phyloP scores from a whole-genome alignment of 2,329 filamentous ascomycete genomes.

The Claviceps sorghi region DNA sequence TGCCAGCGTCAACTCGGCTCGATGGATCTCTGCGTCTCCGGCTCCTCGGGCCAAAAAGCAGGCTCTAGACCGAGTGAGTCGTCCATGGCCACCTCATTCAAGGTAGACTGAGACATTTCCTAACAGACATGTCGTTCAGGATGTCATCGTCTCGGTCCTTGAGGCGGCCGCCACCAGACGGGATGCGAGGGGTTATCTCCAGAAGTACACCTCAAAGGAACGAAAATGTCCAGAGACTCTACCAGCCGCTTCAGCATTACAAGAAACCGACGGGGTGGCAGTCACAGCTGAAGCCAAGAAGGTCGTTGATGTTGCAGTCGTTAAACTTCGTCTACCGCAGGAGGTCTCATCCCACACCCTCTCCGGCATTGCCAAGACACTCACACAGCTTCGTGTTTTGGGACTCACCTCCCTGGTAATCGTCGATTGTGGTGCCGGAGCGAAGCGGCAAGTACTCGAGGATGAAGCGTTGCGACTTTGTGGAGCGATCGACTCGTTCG shows the following conservation, averaged over 20 bases:
- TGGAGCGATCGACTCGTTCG: conserved; percentile 57
- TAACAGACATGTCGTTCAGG: conserved; percentile 31
- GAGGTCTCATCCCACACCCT: conserved; percentile 53
- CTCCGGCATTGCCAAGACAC: conserved; percentile 63
- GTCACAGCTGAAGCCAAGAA: neutral
- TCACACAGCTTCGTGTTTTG: conserved; percentile 69
- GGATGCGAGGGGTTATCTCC: conserved; percentile 81
- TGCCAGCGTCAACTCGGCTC: conserved; percentile 4
- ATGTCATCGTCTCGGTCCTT: conserved; percentile 75
- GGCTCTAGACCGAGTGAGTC: conserved; percentile 18
- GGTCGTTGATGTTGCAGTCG: conserved; percentile 54
- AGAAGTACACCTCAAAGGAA: conserved; percentile 50
- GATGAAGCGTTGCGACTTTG: conserved; percentile 60
- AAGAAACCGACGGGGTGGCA: neutral
- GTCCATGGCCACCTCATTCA: neutral
- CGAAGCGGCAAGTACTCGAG: conserved; percentile 26
- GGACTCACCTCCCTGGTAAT: conserved; percentile 74
- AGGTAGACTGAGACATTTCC: neutral
- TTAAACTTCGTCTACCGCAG: conserved; percentile 69
- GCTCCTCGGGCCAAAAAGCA: conserved; percentile 17
- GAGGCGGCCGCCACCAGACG: conserved; percentile 83
- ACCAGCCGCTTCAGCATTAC: neutral
- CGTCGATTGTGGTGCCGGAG: conserved; percentile 49
- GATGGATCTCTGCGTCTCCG: conserved; percentile 17
- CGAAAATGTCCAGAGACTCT: conserved; percentile 3